Evolutionary conservation across 352 stramenopile species (phyloP).

Genomic region (Aphanomyces invadans): DNA sequence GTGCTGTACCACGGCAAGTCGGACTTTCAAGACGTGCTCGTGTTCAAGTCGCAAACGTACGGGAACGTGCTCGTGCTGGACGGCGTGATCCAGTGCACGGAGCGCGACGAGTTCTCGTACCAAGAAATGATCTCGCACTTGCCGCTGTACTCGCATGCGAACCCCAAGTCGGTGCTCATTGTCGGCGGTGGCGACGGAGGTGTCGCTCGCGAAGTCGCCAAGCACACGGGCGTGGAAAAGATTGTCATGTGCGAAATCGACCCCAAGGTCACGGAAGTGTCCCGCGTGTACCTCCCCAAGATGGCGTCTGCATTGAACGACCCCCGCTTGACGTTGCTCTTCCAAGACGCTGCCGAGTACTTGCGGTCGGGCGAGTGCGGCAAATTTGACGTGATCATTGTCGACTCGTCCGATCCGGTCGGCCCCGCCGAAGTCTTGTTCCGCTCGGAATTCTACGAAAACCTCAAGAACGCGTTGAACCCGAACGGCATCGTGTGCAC

Average conservation of each 20-base stretch:
- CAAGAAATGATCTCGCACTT: conserved; percentile 99
- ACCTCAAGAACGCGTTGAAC: conserved; percentile 86
- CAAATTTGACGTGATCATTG: conserved; percentile 96
- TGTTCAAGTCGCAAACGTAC: conserved; percentile 98
- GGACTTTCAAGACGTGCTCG: conserved; percentile 96
- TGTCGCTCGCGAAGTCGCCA: conserved; percentile 93
- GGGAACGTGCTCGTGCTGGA: conserved; percentile 98
- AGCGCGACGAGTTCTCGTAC: conserved; percentile 98
- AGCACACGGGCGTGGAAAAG: conserved; percentile 91
- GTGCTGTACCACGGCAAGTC: conserved; percentile 94
- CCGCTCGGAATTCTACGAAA: conserved; percentile 92
- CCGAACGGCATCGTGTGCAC: conserved; percentile 83
- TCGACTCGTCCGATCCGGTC: conserved; percentile 95
- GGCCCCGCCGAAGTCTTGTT: conserved; percentile 94
- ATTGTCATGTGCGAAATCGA: conserved; percentile 99
- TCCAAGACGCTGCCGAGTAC: conserved; percentile 88
- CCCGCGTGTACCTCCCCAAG: conserved; percentile 90
- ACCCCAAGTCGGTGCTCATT: conserved; percentile 95
- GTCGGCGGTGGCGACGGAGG: conserved; percentile 97
- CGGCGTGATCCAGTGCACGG: conserved; percentile 98
- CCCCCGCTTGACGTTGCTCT: conserved; percentile 89
- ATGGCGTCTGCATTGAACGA: conserved; percentile 94
- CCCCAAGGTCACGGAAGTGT: conserved; percentile 93
- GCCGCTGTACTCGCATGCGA: conserved; percentile 92
- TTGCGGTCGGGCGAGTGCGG: conserved; percentile 66